Conservation (phyloP, 305 asterid genomes). For the Plantago coronopus region DNA sequence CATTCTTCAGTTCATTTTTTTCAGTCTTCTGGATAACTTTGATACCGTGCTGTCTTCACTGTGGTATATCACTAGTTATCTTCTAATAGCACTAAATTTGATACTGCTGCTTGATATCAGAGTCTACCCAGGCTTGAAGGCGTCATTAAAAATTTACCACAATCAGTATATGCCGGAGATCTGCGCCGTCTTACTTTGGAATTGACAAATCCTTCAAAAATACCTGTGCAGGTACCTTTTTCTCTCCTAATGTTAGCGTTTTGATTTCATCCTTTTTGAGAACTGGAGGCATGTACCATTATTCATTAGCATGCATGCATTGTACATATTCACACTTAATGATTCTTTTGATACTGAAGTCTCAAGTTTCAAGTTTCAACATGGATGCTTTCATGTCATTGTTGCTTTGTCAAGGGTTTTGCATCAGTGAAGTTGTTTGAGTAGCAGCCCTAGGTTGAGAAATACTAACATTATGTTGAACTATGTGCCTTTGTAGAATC, state of each 20-base stretch:
- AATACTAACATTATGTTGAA: slow-evolving; percentile 24
- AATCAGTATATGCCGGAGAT: slow-evolving; percentile 77
- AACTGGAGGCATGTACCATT: too few species aligned
- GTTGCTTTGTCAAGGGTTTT: too few species aligned
- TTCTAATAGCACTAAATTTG: not conserved
- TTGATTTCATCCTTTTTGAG: too few species aligned
- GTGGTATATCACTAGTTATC: slow-evolving; percentile 3
- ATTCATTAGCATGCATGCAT: too few species aligned
- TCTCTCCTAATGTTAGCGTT: slow-evolving; percentile 7
- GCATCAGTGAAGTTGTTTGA: not conserved
- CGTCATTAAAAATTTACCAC: slow-evolving; percentile 55
- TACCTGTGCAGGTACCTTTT: slow-evolving; percentile 70
- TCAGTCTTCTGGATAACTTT: slow-evolving; percentile 18
- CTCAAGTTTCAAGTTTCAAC: too few species aligned
- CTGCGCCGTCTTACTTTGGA: slow-evolving; percentile 71
- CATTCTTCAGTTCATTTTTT: not conserved
- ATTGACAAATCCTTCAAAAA: slow-evolving; percentile 73
- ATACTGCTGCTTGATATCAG: slow-evolving; percentile 42
- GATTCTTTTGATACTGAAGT: too few species aligned
- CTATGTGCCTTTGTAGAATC: slow-evolving; percentile 48
- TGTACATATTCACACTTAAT: too few species aligned
- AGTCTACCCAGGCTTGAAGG: slow-evolving; percentile 92
- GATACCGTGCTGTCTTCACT: slow-evolving; percentile 12
- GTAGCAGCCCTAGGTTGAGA: slow-evolving; percentile 17
- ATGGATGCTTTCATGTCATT: too few species aligned